Base-by-base conservation (phyloP, 179 eudicot species). In the Heliamphora pulchella region DNA sequence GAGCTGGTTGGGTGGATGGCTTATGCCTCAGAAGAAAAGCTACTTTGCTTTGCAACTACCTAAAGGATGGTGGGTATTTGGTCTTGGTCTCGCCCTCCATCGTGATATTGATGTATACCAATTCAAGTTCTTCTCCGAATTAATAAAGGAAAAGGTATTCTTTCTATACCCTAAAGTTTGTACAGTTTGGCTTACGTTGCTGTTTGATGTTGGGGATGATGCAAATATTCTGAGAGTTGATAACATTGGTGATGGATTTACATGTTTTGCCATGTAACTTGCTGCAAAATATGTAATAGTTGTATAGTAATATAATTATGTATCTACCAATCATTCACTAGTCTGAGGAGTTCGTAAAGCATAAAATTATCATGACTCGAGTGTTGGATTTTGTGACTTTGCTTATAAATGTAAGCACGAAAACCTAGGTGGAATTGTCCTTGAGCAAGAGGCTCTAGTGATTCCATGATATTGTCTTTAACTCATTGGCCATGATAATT, bases 1-100 rank as follows among this genome's bases (percentile, higher is more conserved):
- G 84, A 94, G 89, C 90, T 96, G 99, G 99, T 88, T 96, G 84
- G 99, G 99, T 81, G 99, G 99, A 74, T 96, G 99, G 99, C 91
- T 96, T 82, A 92, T 95, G 99, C 99, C 99, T 78, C 99, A 96
- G 84, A 92, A 88, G 91, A 96, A 92, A 80, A 96, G 99, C 86
- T 96, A 96, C 83, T 96, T 92, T 87, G 98, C 99, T 61, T 83
- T 96, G 87, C 92, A 91, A 85, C 90, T 96, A 55, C 97, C 99
- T 11, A 87, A 90, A 87, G 89, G 98, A 80, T 96, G 99, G 99
- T 96, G 99, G 99, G 85, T 96, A 57, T 96, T 96, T 86, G 99
- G 99, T 81, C 91, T 96, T 68, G 99, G 94, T 82, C 90, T 87
- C 61, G 98, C 99, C 70, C 97, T 96, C 59, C 99, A 94, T 80